phyloP scores from a whole-genome alignment of 495 filamentous ascomycete species.

The Daldinia bambusicola region DNA sequence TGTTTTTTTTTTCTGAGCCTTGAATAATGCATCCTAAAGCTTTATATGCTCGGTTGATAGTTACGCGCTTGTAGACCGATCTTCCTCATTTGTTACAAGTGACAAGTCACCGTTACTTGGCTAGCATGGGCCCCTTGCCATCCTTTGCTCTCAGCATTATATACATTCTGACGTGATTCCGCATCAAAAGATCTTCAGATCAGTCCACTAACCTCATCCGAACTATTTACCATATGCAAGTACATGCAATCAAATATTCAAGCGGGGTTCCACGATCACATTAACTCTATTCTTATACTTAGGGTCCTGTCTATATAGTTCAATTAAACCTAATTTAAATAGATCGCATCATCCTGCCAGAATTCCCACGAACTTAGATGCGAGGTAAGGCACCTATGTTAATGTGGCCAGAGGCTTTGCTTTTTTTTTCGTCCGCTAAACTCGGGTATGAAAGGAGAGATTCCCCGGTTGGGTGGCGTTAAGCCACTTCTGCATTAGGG shows the following conservation, averaged over 20 bases:
- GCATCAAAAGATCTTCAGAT: not conserved
- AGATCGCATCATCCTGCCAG: constrained; percentile 21
- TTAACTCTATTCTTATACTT: constrained; percentile 2
- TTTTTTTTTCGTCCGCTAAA: constrained; percentile 18
- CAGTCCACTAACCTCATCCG: constrained; percentile 10
- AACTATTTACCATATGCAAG: constrained; percentile 18
- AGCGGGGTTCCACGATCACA: constrained; percentile 22
- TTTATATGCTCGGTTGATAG: too few relatives aligned
- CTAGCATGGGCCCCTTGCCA: too few relatives aligned
- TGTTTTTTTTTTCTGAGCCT: too few relatives aligned
- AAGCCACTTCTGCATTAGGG: constrained; percentile 29
- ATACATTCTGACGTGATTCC: too few relatives aligned
- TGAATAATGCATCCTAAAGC: too few relatives aligned
- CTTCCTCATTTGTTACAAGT: too few relatives aligned
- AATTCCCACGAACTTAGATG: not conserved
- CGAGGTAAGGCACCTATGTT: not conserved
- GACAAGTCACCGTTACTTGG: not conserved
- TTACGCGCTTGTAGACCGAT: too few relatives aligned
- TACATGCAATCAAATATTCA: constrained; percentile 2
- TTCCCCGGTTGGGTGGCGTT: constrained; percentile 26
- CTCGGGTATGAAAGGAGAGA: constrained; percentile 26
- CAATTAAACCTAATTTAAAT: constrained; percentile 14
- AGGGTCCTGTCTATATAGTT: constrained; percentile 8
- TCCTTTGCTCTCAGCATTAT: too few relatives aligned
- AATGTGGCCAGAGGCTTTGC: not conserved